phyloP scores from a whole-genome alignment of 768 basidiomycete genomes.

The Agrocybe chaxingu region DNA sequence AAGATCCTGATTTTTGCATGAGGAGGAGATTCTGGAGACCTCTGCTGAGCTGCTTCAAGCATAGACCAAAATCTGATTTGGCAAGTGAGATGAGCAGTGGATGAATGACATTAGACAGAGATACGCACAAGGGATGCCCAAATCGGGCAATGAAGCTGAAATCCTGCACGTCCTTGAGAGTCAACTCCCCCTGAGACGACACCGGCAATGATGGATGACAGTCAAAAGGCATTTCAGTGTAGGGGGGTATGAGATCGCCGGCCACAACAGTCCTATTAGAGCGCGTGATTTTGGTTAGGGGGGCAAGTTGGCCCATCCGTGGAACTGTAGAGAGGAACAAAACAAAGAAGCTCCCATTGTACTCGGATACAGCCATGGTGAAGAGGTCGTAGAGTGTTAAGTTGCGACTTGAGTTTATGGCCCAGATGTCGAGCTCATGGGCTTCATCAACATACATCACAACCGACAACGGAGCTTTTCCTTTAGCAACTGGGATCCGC shows the following conservation, averaged over 20 bases:
- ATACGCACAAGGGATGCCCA: constrained; percentile 13
- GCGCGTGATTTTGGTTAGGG: not conserved
- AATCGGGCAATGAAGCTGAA: constrained; percentile 10
- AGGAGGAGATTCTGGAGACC: not conserved
- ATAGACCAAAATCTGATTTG: constrained; percentile 10
- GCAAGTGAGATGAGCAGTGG: not conserved
- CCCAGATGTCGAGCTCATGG: not conserved
- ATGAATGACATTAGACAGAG: not conserved
- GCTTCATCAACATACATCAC: no score
- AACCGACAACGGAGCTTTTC: no score
- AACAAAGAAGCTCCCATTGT: no score
- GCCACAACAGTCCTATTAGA: no score
- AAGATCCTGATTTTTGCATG: not conserved
- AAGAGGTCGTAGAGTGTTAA: not conserved
- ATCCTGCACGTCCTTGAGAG: constrained; percentile 3
- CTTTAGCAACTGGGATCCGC: no score
- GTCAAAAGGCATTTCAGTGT: constrained; percentile 16
- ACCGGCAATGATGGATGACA: constrained; percentile 1
- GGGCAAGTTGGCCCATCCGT: not conserved
- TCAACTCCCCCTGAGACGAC: not conserved
- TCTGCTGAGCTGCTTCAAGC: constrained; percentile 1
- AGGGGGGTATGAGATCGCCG: not conserved
- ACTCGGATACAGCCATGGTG: no score
- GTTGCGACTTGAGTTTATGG: not conserved
- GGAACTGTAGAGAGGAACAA: no score